phyloP scores from a whole-genome alignment of 176 grass and related monocot genomes.

The Oryza nivara region DNA sequence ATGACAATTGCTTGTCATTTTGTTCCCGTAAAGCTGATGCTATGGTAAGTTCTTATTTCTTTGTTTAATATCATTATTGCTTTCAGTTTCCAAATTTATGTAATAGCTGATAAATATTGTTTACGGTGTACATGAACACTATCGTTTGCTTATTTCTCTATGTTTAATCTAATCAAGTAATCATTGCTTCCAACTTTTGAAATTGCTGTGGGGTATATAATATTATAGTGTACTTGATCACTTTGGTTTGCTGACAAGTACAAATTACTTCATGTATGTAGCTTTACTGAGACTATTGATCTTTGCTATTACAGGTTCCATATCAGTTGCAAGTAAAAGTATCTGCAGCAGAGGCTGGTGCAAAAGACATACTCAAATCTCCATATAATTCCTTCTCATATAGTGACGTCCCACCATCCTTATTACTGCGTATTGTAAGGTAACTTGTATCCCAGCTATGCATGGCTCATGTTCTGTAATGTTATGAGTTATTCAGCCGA shows the following conservation, averaged over 20 bases:
- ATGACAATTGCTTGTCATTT: conserved; percentile 64
- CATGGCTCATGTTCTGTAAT: conserved; percentile 33
- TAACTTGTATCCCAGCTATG: conserved; percentile 33
- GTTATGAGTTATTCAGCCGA: conserved; percentile 14
- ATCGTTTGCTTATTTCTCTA: conserved; percentile 8
- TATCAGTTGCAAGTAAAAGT: conserved; percentile 69
- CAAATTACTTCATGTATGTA: conserved; percentile 1
- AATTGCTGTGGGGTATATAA: not conserved
- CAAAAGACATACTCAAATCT: conserved; percentile 48
- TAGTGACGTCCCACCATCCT: conserved; percentile 57
- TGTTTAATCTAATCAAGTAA: conserved; percentile 21
- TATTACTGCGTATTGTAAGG: conserved; percentile 65
- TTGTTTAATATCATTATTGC: conserved; percentile 28
- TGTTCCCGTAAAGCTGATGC: conserved; percentile 64
- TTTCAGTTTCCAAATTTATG: conserved; percentile 13
- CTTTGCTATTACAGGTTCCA: conserved; percentile 60
- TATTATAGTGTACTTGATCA: not conserved
- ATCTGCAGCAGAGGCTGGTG: conserved; percentile 66
- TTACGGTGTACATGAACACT: not conserved
- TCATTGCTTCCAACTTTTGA: not conserved
- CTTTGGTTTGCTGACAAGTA: conserved; percentile 21
- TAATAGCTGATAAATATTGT: not conserved
- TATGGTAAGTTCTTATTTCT: conserved; percentile 49
- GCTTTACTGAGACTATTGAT: conserved; percentile 36
- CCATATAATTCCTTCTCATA: conserved; percentile 78